A percentile compares a stretch with the other conserved stretches of the same genome.
Evolutionary conservation across 192 early-diverging fungal species (phyloP).

Genomic region (Pilaira anomala): DNA sequence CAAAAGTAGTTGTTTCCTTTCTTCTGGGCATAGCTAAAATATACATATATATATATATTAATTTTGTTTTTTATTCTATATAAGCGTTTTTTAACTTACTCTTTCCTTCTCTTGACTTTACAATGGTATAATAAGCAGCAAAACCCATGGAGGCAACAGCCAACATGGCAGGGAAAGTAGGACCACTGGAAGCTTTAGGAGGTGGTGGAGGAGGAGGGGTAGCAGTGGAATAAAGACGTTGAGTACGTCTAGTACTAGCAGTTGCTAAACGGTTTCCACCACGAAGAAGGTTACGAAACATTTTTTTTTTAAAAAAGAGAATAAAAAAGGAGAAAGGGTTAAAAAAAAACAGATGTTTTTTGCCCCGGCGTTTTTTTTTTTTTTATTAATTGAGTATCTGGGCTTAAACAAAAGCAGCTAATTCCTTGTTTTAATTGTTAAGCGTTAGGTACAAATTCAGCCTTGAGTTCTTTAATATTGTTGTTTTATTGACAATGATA

Average conservation of each 20-base stretch:
- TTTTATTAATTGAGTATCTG: neutral
- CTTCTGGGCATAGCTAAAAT: slow-evolving; percentile 31
- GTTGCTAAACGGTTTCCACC: neutral
- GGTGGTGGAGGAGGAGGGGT: too few species aligned
- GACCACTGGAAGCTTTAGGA: slow-evolving; percentile 12
- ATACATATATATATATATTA: neutral
- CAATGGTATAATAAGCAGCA: slow-evolving; percentile 38
- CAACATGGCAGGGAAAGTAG: slow-evolving; percentile 33
- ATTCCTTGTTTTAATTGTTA: too few species aligned
- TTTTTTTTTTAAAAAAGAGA: neutral
- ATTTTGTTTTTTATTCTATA: neutral
- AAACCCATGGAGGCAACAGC: slow-evolving; percentile 43
- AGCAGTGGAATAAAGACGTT: slow-evolving; percentile 3
- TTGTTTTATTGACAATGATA: too few species aligned
- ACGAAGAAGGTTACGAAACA: neutral
- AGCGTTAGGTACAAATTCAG: too few species aligned
- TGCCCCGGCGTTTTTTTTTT: neutral
- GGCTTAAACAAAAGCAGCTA: too few species aligned
- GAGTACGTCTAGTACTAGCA: neutral
- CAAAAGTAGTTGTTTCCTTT: slow-evolving; percentile 1
- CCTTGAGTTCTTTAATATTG: too few species aligned
- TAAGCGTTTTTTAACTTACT: slow-evolving; percentile 12
- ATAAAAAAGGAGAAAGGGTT: neutral
- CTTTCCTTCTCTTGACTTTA: slow-evolving; percentile 34
- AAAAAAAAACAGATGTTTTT: neutral